Evolutionary conservation across 257 asterid genomes (phyloP).

Genomic region (Solanum pinnatisectum): DNA sequence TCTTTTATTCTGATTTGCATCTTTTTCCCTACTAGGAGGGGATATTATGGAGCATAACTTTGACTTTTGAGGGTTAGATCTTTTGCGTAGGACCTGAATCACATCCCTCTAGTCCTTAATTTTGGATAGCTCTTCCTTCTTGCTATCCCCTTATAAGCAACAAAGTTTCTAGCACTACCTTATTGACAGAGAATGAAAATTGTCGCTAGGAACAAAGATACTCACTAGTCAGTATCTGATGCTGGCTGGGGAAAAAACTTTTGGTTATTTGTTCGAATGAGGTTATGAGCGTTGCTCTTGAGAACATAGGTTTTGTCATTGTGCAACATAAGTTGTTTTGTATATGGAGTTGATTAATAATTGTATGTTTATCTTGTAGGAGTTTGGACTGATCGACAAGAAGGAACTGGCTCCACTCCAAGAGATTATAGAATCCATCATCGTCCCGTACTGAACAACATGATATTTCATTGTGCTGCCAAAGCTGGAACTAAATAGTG

Average conservation of each 20-base stretch:
- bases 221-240: not conserved
- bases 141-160: not conserved
- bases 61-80: not conserved
- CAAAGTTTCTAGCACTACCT: not conserved
- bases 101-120: not conserved
- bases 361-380: slow-evolving; percentile 33
- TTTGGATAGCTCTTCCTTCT: not conserved
- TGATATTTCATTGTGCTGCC: not conserved
- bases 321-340: not conserved
- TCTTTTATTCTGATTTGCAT: not conserved
- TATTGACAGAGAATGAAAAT: not conserved
- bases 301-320: not conserved
- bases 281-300: not conserved
- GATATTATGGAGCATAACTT: not conserved
- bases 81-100: not conserved
- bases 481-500: not conserved
- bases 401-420: slow-evolving; percentile 88
- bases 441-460: slow-evolving; percentile 46
- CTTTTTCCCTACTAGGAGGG: not conserved
- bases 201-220: not conserved
- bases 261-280: not conserved
- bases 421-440: slow-evolving; percentile 68
- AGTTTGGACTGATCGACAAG: slow-evolving; percentile 75
- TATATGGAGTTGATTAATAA: not conserved
- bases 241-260: not conserved